These are phyloP conservation scores for Suillus spraguei DNA, from an alignment of 768 basidiomycete species.

Conservation along the genomic window DNA sequence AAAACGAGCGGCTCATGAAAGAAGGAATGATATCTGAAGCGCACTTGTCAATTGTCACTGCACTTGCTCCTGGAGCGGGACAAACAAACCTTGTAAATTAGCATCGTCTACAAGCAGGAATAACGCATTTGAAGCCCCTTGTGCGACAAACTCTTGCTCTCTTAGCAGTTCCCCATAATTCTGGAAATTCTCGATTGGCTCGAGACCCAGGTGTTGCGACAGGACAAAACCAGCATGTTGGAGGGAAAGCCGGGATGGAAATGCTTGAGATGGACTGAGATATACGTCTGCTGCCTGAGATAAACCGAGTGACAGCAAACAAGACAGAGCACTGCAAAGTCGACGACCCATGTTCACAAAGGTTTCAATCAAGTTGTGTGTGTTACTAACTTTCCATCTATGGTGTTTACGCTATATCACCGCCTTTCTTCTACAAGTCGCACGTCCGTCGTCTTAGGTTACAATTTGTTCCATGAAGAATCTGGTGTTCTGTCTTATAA, in stretches of 20 bases:
- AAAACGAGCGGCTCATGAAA: slow-evolving; percentile 52
- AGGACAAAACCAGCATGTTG: slow-evolving; percentile 61
- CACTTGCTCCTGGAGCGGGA: not conserved
- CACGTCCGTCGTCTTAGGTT: not conserved
- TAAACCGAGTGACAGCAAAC: slow-evolving; percentile 35
- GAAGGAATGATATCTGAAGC: slow-evolving; percentile 58
- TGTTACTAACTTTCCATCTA: not conserved
- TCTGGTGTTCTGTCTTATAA: not conserved
- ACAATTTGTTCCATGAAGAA: not conserved
- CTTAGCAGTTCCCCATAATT: slow-evolving; percentile 34
- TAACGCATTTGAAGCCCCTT: slow-evolving; percentile 51
- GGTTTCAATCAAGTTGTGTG: not conserved
- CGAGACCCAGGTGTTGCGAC: slow-evolving; percentile 72
- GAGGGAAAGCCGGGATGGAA: slow-evolving; percentile 45
- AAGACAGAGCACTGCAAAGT: slow-evolving; percentile 25
- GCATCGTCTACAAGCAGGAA: slow-evolving; percentile 58
- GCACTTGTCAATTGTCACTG: slow-evolving; percentile 8
- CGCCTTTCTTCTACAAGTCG: not conserved
- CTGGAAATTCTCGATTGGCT: slow-evolving; percentile 56
- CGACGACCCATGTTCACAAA: slow-evolving; percentile 19
- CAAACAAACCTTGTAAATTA: slow-evolving; percentile 53
- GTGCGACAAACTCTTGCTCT: slow-evolving; percentile 57
- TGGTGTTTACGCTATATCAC: not conserved
- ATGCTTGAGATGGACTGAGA: slow-evolving; percentile 48
- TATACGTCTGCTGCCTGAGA: slow-evolving; percentile 61